These are phyloP conservation scores for Mycothermus thermophilus DNA, from an alignment of 495 filamentous ascomycete genomes.

Conservation along the genomic window DNA sequence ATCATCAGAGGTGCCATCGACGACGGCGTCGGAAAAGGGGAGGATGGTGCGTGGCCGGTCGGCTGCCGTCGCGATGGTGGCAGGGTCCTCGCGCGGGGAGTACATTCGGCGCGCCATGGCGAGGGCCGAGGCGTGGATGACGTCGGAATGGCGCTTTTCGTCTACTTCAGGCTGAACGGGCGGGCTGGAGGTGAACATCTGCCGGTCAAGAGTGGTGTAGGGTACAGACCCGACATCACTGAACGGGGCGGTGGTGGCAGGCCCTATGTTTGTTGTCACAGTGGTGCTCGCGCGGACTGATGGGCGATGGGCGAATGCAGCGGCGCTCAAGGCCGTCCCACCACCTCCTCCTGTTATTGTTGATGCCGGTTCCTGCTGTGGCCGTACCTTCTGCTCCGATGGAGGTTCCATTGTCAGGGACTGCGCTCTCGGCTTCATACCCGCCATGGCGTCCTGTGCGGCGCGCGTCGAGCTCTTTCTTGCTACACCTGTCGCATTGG, in stretches of 20 bases:
- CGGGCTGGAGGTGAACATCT: constrained; percentile 64
- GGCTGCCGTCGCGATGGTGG: constrained; percentile 30
- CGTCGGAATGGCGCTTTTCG: constrained; percentile 54
- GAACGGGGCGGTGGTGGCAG: neutral
- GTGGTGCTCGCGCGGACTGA: constrained; percentile 17
- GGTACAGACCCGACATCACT: constrained; percentile 18
- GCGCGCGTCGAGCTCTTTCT: constrained; percentile 51
- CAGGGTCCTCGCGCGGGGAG: constrained; percentile 44
- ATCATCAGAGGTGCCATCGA: no score
- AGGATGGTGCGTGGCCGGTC: no score
- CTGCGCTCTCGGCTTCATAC: constrained; percentile 45
- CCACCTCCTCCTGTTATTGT: no score
- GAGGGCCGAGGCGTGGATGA: constrained; percentile 64
- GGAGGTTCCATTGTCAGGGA: no score
- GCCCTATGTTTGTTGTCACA: neutral
- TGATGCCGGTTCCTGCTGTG: no score
- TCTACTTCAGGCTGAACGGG: constrained; percentile 58
- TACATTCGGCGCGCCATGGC: constrained; percentile 86
- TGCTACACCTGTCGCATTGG: no score
- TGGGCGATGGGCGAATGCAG: constrained; percentile 42
- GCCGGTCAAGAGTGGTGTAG: constrained; percentile 37
- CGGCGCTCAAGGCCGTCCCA: constrained; percentile 57
- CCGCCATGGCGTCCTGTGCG: constrained; percentile 59
- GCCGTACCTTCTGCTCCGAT: no score
- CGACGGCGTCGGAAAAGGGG: no score